Base-by-base conservation (phyloP, 306 rosid genomes). In the Begonia loranthoides region DNA sequence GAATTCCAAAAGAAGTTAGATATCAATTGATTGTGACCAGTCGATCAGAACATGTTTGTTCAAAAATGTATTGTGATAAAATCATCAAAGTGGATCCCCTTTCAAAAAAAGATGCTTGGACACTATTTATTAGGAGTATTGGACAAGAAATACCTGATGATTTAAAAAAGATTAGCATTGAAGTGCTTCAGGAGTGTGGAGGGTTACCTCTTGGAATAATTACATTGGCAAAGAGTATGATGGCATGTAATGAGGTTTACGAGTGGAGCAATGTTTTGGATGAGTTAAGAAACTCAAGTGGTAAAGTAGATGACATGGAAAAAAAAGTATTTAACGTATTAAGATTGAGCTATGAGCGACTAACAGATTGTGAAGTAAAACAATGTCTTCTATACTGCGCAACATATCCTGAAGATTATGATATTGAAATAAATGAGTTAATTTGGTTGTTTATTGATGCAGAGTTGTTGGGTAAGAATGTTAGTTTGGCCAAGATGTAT, bases 1-100 rank as follows among this genome's bases (percentile, higher is more conserved):
- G 80, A 16, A 13, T 70, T 15, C 71, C 67, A 1, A 48, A 48
- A 48, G 19, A 11, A 19, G 51, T 54, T 17, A 59, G 60, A 0
- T 36, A 45, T 39, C 72, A 56, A 41, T 17, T 76, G 21, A 55
- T 76, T 45, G 4, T 76, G 0, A 72, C 71, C 9, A 54, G 41
- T 4, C 68, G 74, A 2, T 59, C 68, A 15, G 1, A 14, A 41
- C 43, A 49, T 1, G 69, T 67, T 6, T 67, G 66, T 45, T 48
- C 9, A 15, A 43, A 39, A 4, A 66, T 67, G 60, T 6, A 19
- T 38, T 66, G 66, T 6, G 1, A 55, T 10, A 19, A 17, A 5
- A 12, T 19, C 1, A 58, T 70, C 2, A 5, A 14, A 34, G 60
- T 66, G 12, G 0, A 2, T 6, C 55, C 61, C 3, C 59, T 57